Base-by-base conservation (phyloP, 2,329 filamentous ascomycete species). In the Neopestalotiopsis rosae region DNA sequence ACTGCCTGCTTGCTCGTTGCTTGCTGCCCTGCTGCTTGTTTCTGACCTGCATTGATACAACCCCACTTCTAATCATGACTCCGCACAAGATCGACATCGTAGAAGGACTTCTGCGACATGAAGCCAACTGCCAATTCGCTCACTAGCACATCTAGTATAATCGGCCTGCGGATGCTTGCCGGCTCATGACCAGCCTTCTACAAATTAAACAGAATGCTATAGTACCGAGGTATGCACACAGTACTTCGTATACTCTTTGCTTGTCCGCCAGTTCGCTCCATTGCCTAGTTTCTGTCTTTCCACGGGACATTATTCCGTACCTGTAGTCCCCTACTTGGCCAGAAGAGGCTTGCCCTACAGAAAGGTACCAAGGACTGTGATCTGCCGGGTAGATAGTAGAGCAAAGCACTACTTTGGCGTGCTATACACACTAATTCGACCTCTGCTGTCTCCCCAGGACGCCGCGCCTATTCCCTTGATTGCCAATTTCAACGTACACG, bases 11-110 rank as follows among this genome's bases (percentile, higher is more conserved):
- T 20, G 24, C 24, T 28, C 24, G 24, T 28, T 28, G 24, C 24
- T n/a, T 38, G 34, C 45, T 52, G 45, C 45, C 45, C 45, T 52
- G 45, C 45, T 52, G 45, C 45, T 52, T 52, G 45, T 52, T 52
- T 52, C 45, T 52, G 45, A 52, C 45, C 45, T 52, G 45, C 45
- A 52, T 52, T 52, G 45, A 52, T 52, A 9, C 45, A 52, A 38
- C 45, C 45, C 45, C 45, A 52, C 45, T n/a, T 52, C 7, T 17
- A 52, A 52, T 52, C 45, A 52, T 52, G 45, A 52, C 45, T 52
- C 45, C 45, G 45, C 45, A 14, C 45, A 52, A 20, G 45, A 52
- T 52, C 45, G 45, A 52, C 45, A 52, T 28, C 24, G n/a, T 52
- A 52, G 34, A 38, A 38, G 34, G 34, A 38, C 34, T 52, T 52